Conservation (phyloP, 1,284 basidiomycete genomes). For the Singerocomus inundabilis region DNA sequence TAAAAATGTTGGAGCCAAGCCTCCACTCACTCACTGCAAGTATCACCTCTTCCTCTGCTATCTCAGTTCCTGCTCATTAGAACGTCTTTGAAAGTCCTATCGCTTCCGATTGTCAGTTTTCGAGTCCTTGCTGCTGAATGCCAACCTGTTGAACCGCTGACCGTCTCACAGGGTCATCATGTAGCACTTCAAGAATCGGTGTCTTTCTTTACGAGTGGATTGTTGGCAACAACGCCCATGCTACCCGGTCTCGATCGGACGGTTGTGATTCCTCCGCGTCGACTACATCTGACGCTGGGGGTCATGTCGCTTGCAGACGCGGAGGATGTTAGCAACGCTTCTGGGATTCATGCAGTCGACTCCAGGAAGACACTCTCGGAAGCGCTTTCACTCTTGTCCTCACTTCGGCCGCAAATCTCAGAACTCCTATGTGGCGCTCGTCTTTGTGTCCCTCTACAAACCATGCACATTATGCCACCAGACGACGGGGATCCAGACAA, state of each 20-base stretch:
- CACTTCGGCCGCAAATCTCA: constrained; percentile 45
- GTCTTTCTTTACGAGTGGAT: constrained; percentile 43
- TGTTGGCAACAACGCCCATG: constrained; percentile 36
- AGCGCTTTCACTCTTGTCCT: constrained; percentile 48
- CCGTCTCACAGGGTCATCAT: constrained; percentile 49
- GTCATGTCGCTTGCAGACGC: constrained; percentile 55
- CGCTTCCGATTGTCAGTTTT: constrained; percentile 42
- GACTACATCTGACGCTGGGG: constrained; percentile 69
- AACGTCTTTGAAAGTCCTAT: constrained; percentile 38
- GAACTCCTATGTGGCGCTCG: constrained; percentile 25
- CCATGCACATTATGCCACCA: constrained; percentile 52
- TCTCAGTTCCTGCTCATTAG: not conserved
- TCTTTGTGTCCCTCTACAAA: constrained; percentile 47
- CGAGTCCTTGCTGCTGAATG: constrained; percentile 1
- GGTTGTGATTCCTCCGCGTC: constrained; percentile 58
- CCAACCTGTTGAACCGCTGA: constrained; percentile 1
- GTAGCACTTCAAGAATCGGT: constrained; percentile 41
- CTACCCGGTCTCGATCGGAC: constrained; percentile 58
- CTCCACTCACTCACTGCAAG: constrained; percentile 32
- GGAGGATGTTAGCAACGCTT: not conserved
- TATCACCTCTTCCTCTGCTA: not conserved
- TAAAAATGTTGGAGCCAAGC: not conserved
- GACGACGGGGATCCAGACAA: constrained; percentile 36
- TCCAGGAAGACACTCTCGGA: constrained; percentile 39
- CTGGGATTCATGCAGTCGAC: not conserved